phyloP scores from a whole-genome alignment of 768 basidiomycete species.

The Leucocoprinus sp. region DNA sequence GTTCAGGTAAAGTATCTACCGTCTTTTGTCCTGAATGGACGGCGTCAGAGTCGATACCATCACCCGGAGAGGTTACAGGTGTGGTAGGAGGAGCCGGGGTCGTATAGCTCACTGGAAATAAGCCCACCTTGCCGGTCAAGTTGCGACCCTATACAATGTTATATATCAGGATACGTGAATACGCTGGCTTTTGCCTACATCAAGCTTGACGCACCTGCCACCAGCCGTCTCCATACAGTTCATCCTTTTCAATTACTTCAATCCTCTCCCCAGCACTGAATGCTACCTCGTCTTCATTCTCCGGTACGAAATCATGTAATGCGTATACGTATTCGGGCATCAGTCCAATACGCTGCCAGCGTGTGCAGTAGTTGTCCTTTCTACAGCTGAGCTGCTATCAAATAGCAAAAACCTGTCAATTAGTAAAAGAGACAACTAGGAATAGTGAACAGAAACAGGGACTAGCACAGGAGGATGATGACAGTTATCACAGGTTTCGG shows the following conservation, averaged over 20 bases:
- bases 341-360: background rate
- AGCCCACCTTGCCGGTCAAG: conserved; percentile 68
- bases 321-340: conserved; percentile 87
- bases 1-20: conserved; percentile 38
- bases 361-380: background rate
- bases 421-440: no score
- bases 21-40: conserved; percentile 10
- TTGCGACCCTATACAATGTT: conserved; percentile 77
- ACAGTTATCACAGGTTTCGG: conserved; percentile 1
- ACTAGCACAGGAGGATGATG: no score
- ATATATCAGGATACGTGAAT: no score
- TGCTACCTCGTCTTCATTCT: conserved; percentile 88
- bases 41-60: background rate
- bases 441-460: no score
- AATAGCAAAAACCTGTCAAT: no score
- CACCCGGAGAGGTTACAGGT: background rate
- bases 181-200: no score
- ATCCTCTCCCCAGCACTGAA: conserved; percentile 84
- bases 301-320: conserved; percentile 80
- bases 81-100: conserved; percentile 40
- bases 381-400: no score
- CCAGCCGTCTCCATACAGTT: conserved; percentile 92
- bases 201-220: no score
- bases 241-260: conserved; percentile 89
- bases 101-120: conserved; percentile 91